These are phyloP conservation scores for Rhodomyrtus tomentosa DNA, from an alignment of 345 rosid genomes.

Conservation along the genomic window DNA sequence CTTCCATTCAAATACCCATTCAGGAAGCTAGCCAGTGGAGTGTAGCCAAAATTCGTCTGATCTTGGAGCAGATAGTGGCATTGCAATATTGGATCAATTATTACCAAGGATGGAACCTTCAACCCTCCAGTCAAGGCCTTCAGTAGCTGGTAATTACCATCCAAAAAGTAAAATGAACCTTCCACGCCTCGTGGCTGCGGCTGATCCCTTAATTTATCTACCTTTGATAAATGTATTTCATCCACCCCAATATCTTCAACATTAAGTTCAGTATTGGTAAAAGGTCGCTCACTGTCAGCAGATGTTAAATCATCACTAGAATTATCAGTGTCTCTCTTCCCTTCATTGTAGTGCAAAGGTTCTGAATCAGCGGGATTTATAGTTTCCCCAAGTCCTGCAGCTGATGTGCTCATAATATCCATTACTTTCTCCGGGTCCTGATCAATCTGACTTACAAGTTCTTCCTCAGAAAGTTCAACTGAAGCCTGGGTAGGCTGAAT, in stretches of 20 bases:
- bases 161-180: slow-evolving; percentile 68
- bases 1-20: slow-evolving; percentile 46
- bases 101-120: slow-evolving; percentile 64
- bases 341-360: slow-evolving; percentile 20
- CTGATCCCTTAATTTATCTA: slow-evolving; percentile 22
- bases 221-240: slow-evolving; percentile 13
- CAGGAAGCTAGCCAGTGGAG: slow-evolving; percentile 38
- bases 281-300: slow-evolving; percentile 16
- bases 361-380: slow-evolving; percentile 14
- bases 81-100: slow-evolving; percentile 54
- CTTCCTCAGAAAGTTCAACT: slow-evolving; percentile 17
- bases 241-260: slow-evolving; percentile 11
- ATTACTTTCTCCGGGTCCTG: slow-evolving; percentile 10
- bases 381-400: slow-evolving; percentile 12
- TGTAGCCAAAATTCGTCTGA: slow-evolving; percentile 27
- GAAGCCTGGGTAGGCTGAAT: slow-evolving; percentile 28
- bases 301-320: slow-evolving; percentile 13
- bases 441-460: slow-evolving; percentile 9
- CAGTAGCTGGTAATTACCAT: slow-evolving; percentile 59
- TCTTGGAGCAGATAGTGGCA: slow-evolving; percentile 53
- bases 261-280: slow-evolving; percentile 9
- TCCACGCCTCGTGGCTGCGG: slow-evolving; percentile 25
- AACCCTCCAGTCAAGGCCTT: slow-evolving; percentile 55
- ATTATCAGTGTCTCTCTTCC: slow-evolving; percentile 11
- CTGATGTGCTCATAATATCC: slow-evolving; percentile 9